These are phyloP conservation scores for Brasenia schreberi DNA, from an alignment of 164 flowering plant genomes.

Conservation along the genomic window DNA sequence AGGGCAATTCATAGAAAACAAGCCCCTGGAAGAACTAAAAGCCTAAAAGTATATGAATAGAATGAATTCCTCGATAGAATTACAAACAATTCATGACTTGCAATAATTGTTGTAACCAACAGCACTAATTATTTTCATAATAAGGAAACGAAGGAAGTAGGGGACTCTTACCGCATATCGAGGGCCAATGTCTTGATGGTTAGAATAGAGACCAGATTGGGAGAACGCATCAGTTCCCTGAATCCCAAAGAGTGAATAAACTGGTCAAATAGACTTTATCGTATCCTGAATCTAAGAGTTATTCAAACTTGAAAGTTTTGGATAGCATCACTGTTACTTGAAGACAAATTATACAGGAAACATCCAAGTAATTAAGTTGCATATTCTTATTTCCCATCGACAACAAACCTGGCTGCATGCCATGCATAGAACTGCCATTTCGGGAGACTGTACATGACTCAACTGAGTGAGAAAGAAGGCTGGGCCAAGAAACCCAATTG, in stretches of 20 bases:
- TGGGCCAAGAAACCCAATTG: conserved; percentile 95
- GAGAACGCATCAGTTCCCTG: conserved; percentile 99
- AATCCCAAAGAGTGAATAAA: neutral
- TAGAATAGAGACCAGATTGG: conserved; percentile 91
- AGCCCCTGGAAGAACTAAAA: no score
- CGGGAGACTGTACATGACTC: conserved; percentile 89
- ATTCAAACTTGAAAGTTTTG: neutral
- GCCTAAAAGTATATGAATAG: neutral
- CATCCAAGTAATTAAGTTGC: neutral
- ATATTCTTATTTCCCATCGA: neutral
- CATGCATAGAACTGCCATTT: conserved; percentile 94
- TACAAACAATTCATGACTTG: neutral
- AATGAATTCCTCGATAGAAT: neutral
- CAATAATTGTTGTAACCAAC: no score
- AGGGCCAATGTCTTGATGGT: conserved; percentile 98
- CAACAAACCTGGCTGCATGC: conserved; percentile 86
- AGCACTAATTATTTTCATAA: no score
- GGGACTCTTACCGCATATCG: conserved; percentile 75
- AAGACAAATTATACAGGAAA: neutral
- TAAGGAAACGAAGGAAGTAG: no score
- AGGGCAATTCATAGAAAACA: no score
- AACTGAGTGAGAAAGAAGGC: conserved; percentile 92
- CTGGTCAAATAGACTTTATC: neutral
- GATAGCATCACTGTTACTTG: no score
- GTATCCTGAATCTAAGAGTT: neutral